Conservation (phyloP, 768 basidiomycete genomes). For the Boletus speciosus region DNA sequence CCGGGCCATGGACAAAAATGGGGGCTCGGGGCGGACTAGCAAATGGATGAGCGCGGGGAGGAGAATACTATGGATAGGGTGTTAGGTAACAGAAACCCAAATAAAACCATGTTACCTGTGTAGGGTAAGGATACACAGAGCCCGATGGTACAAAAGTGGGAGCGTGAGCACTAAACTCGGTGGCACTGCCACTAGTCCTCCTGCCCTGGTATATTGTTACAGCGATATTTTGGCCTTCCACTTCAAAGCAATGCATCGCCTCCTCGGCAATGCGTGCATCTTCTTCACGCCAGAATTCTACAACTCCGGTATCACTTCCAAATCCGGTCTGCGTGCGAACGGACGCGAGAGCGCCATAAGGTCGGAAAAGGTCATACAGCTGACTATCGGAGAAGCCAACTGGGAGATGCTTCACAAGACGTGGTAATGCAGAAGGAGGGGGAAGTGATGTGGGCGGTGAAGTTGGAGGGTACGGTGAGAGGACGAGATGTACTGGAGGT, state of each 20-base stretch:
- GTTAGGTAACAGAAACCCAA: conserved; percentile 1
- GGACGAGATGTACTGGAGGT: conserved; percentile 57
- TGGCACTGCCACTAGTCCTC: conserved; percentile 48
- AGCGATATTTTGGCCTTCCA: conserved; percentile 81
- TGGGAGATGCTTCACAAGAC: conserved; percentile 84
- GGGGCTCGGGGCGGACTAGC: conserved; percentile 36
- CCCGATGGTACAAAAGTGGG: conserved; percentile 74
- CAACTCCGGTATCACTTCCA: conserved; percentile 71
- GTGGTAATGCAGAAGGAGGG: conserved; percentile 70
- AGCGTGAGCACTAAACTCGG: conserved; percentile 71
- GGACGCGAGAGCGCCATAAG: conserved; percentile 80
- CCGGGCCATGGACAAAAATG: conserved; percentile 79
- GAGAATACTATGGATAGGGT: conserved; percentile 51
- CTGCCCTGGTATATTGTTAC: conserved; percentile 75
- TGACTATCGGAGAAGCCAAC: conserved; percentile 60
- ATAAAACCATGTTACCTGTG: conserved; percentile 42
- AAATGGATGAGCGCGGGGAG: conserved; percentile 57
- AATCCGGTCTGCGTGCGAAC: conserved; percentile 71
- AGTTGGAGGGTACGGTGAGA: conserved; percentile 84
- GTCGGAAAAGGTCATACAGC: conserved; percentile 82
- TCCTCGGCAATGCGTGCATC: conserved; percentile 78
- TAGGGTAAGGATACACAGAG: conserved; percentile 60
- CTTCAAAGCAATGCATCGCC: conserved; percentile 77
- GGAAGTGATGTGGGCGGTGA: conserved; percentile 72
- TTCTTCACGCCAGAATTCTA: conserved; percentile 87